These are phyloP conservation scores for Ordospora colligata DNA, from an alignment of 371 early-diverging fungal species.

Conservation along the genomic window DNA sequence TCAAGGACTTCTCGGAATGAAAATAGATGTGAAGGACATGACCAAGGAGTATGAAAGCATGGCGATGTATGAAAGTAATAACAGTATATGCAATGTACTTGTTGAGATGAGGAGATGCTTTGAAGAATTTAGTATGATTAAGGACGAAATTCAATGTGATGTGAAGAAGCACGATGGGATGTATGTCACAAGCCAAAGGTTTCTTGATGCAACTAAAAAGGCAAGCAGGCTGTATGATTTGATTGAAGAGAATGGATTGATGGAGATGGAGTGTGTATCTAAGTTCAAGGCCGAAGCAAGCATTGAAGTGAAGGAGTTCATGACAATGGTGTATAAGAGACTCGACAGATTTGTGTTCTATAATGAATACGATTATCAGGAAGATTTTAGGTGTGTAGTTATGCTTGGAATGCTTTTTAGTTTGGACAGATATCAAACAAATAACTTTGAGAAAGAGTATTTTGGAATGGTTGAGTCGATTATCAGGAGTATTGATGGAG, in stretches of 20 bases:
- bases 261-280: constrained; percentile 7
- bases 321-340: background rate
- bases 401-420: background rate
- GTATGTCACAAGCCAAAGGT: background rate
- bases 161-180: background rate
- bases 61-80: constrained; percentile 18
- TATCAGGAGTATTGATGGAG: background rate
- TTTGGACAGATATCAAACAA: constrained; percentile 12
- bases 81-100: constrained; percentile 21
- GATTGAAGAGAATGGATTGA: constrained; percentile 19
- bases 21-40: constrained; percentile 30
- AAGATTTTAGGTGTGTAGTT: constrained; percentile 23
- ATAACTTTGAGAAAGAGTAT: constrained; percentile 15
- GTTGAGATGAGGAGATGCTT: constrained; percentile 10
- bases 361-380: constrained; percentile 33
- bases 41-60: constrained; percentile 4
- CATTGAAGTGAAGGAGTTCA: constrained; percentile 1
- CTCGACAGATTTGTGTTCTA: constrained; percentile 30
- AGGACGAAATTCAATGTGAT: background rate
- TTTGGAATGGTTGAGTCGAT: constrained; percentile 11
- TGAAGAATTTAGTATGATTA: constrained; percentile 10
- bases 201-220: background rate
- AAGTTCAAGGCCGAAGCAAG: constrained; percentile 6
- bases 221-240: constrained; percentile 7
- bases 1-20: background rate